These are phyloP conservation scores for Alternaria sp. DNA, from an alignment of 2,329 filamentous ascomycete species.

Conservation along the genomic window DNA sequence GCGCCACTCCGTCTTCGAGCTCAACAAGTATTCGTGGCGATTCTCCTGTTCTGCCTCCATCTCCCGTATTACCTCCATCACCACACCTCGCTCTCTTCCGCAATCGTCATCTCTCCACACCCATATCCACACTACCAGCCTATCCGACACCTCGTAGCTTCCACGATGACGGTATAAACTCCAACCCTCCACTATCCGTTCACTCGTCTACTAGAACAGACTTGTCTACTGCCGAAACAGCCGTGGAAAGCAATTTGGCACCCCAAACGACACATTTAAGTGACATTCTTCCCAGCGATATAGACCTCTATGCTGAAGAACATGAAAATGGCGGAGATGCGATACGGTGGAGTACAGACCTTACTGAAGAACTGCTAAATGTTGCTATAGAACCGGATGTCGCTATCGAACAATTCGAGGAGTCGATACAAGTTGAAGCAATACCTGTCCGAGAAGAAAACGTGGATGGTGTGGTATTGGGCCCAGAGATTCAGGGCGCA, in stretches of 20 bases:
- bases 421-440: background rate
- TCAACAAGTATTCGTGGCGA: background rate
- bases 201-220: background rate
- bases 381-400: background rate
- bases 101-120: background rate
- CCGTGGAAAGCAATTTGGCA: background rate
- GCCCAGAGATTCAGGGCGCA: background rate
- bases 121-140: background rate
- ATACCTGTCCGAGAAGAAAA: background rate
- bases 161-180: background rate
- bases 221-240: background rate
- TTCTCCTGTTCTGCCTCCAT: conserved; percentile 3
- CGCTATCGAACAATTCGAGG: background rate
- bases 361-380: background rate
- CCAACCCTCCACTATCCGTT: background rate
- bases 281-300: conserved; percentile 13
- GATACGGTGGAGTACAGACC: background rate
- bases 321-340: background rate
- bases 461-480: background rate
- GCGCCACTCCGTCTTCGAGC: background rate
- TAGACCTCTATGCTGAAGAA: background rate
- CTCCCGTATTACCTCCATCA: background rate
- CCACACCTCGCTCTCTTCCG: background rate
- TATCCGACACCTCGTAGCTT: background rate
- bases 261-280: background rate